Base-by-base conservation (phyloP, 345 rosid species). In the Adansonia digitata region DNA sequence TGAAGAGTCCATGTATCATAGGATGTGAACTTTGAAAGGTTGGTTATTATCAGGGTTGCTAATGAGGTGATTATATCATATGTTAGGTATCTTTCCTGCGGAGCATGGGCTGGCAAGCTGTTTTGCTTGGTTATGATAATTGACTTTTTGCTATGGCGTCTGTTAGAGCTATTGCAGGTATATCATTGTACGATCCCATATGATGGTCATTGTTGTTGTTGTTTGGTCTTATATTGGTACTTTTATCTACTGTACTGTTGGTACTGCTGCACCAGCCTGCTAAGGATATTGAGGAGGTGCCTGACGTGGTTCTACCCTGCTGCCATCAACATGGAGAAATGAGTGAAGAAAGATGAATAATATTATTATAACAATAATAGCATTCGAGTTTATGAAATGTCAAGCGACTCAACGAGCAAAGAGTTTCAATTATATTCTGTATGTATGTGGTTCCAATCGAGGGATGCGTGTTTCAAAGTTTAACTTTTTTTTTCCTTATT, bases 71-170 rank as follows among this genome's bases (percentile, higher is more conserved):
- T 34, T 18, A 8, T n/a, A n/a, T n/a, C n/a, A 17, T 22, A 22
- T 57, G 37, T 61, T 83, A 91, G 97, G 89, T 91, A 88, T 78
- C 96, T 95, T 6, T 85, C 99, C 0, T 91, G 98, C 77, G 98
- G 99, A 73, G 78, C 92, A 49, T 93, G 97, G 98, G 98, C 97
- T 1, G 97, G 99, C 72, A 94, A 93, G 79, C 86, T 93, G 55
- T 93, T 91, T 71, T 90, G 97, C 84, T 81, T 90, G 88, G 98
- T 95, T 79, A 91, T 95, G 97, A 91, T 93, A 15, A 81, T 91
- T 18, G 93, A 93, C 88, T 90, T 81, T 81, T 78, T 95, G 83
- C 80, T 92, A 17, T 93, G 90, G 96, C 83, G 74, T 49, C 79
- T 95, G 17, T 79, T 95, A 83, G 86, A 85, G 51, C 64, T 86